Percentiles rank a stretch among this genome's conserved stretches.
These are phyloP conservation scores for Asterophora parasitica DNA, from an alignment of 768 basidiomycete genomes.

Conservation along the genomic window DNA sequence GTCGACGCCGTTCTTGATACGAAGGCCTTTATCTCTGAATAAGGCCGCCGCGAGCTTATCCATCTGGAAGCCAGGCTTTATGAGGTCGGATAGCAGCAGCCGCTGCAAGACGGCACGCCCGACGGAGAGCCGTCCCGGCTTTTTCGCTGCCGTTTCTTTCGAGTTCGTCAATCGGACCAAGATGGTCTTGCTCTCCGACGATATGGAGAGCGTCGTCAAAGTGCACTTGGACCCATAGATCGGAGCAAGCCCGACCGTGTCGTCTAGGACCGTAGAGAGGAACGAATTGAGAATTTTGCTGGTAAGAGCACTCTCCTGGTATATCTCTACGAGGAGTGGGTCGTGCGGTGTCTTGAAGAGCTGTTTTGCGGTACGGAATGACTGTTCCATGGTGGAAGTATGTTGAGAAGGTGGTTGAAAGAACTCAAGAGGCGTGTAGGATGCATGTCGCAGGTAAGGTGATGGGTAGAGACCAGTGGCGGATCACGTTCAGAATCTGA, in stretches of 20 bases:
- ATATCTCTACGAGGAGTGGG: constrained; percentile 23
- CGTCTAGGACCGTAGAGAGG: constrained; percentile 19
- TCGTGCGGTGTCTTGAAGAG: constrained; percentile 25
- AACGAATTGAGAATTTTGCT: constrained; percentile 23
- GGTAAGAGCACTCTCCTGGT: constrained; percentile 23
- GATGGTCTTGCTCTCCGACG: constrained; percentile 31
- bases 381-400: constrained; percentile 15
- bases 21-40: constrained; percentile 32
- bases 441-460: not conserved
- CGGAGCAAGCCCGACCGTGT: constrained; percentile 38
- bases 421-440: not conserved
- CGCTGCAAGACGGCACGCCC: constrained; percentile 24
- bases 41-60: constrained; percentile 39
- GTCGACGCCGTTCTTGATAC: constrained; percentile 34
- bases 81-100: constrained; percentile 25
- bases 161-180: constrained; percentile 25
- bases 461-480: not conserved
- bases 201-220: constrained; percentile 35
- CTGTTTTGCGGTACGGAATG: constrained; percentile 26
- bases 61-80: constrained; percentile 42
- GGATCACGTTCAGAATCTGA: constrained; percentile 5
- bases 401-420: not conserved
- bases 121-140: not conserved
- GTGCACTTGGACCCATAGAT: constrained; percentile 30
- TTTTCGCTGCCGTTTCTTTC: constrained; percentile 6